phyloP scores from a whole-genome alignment of 2,329 filamentous ascomycete genomes.

The Monosporascus sp. region DNA sequence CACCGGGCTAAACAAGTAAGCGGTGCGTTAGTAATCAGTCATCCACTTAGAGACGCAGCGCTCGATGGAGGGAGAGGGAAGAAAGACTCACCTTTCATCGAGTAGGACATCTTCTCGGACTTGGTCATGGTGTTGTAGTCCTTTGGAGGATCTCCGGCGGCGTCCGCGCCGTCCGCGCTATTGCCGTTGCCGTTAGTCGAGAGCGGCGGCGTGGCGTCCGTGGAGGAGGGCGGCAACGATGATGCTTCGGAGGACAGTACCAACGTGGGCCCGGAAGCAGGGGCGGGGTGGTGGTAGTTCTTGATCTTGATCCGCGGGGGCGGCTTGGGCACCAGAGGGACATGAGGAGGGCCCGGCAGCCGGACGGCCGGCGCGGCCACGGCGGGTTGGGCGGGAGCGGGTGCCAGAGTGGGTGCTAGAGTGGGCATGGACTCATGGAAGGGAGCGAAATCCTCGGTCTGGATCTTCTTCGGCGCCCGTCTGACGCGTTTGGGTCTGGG shows the following conservation, averaged over 20 bases:
- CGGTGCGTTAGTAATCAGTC: conserved; percentile 19
- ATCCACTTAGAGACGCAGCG: too few species aligned
- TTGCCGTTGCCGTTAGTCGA: conserved; percentile 2
- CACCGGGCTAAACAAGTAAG: conserved; percentile 43
- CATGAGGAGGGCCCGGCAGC: conserved; percentile 6
- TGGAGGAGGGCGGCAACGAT: conserved; percentile 10
- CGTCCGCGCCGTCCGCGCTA: conserved; percentile 11
- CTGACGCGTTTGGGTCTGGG: conserved; percentile 25
- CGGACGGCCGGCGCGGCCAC: conserved; percentile 6
- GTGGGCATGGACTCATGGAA: conserved; percentile 3
- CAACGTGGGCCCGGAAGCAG: conserved; percentile 4
- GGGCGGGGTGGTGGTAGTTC: conserved; percentile 19
- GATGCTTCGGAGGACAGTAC: conserved; percentile 11
- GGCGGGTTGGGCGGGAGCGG: not conserved
- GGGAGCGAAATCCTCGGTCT: conserved; percentile 12
- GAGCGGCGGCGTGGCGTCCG: conserved; percentile 6
- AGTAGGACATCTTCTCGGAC: conserved; percentile 61
- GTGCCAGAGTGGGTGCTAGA: conserved; percentile 5
- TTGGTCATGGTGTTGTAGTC: conserved; percentile 59
- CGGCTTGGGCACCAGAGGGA: conserved; percentile 11
- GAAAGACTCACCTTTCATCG: conserved; percentile 53
- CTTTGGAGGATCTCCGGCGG: conserved; percentile 35
- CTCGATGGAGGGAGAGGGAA: too few species aligned
- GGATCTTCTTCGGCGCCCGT: conserved; percentile 23
- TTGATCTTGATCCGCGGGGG: conserved; percentile 31